Percentiles rank a stretch among this genome's conserved stretches.
Conservation (phyloP, 176 grass and related monocot species). For the Calamus simplicifolius region DNA sequence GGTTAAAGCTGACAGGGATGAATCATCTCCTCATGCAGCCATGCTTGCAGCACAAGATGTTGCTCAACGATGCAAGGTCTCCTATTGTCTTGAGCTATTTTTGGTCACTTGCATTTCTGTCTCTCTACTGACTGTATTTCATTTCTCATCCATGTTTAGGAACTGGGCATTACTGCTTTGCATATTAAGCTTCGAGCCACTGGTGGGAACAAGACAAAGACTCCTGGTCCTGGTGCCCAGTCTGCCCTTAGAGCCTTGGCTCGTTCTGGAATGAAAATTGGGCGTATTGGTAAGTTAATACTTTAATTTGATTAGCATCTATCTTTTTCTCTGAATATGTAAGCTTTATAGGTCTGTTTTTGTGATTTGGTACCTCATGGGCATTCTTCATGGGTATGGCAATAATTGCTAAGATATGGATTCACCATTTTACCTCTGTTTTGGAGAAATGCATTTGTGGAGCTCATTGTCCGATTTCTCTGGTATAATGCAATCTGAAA, state of each 20-base stretch:
- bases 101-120: not conserved
- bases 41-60: conserved; percentile 97
- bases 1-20: conserved; percentile 87
- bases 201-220: conserved; percentile 90
- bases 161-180: conserved; percentile 83
- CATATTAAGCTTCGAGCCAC: conserved; percentile 93
- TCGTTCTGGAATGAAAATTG: conserved; percentile 91
- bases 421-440: too few relatives aligned
- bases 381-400: too few relatives aligned
- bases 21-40: conserved; percentile 81
- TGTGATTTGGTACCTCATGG: too few relatives aligned
- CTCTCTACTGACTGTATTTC: too few relatives aligned
- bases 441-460: too few relatives aligned
- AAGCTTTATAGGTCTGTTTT: too few relatives aligned
- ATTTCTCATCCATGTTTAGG: conserved; percentile 21
- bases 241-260: conserved; percentile 92
- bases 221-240: conserved; percentile 85
- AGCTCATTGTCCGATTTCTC: too few relatives aligned
- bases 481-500: too few relatives aligned
- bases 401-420: too few relatives aligned
- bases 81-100: not conserved
- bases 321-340: not conserved
- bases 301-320: not conserved
- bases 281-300: conserved; percentile 54
- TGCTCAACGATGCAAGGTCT: conserved; percentile 79